These are phyloP conservation scores for Trichoderma reesei DNA, from an alignment of 495 filamentous ascomycete species.

Conservation along the genomic window DNA sequence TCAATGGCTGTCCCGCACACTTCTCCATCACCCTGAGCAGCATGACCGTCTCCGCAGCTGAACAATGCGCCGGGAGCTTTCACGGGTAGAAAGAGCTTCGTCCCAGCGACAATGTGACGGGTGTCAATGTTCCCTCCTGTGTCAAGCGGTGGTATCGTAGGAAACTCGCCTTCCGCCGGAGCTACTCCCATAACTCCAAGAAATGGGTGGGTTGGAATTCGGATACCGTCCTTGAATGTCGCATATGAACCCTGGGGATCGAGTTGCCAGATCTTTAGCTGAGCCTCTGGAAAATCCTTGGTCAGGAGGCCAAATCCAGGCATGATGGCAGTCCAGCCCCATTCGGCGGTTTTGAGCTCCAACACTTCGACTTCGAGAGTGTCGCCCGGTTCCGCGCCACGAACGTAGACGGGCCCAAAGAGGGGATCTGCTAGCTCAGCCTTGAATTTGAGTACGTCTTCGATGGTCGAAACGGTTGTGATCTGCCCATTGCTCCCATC, in stretches of 20 bases:
- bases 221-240: constrained; percentile 33
- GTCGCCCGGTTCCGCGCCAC: constrained; percentile 39
- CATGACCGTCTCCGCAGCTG: constrained; percentile 46
- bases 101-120: constrained; percentile 35
- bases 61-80: constrained; percentile 40
- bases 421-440: constrained; percentile 37
- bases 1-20: constrained; percentile 47
- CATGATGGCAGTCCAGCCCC: constrained; percentile 43
- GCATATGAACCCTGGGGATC: constrained; percentile 25
- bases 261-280: constrained; percentile 41
- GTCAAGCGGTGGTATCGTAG: constrained; percentile 41
- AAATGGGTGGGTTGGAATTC: constrained; percentile 40
- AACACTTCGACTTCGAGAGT: constrained; percentile 40
- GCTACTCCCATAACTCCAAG: constrained; percentile 44
- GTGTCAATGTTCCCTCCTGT: constrained; percentile 45
- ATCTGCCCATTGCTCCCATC: constrained; percentile 46
- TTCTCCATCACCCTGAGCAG: constrained; percentile 45
- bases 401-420: constrained; percentile 38
- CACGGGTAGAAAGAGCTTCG: constrained; percentile 37
- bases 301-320: constrained; percentile 40
- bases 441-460: constrained; percentile 33
- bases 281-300: constrained; percentile 34
- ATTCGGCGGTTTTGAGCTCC: constrained; percentile 32
- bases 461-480: constrained; percentile 25
- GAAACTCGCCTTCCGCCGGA: constrained; percentile 32